phyloP scores from a whole-genome alignment of 176 grass and related monocot genomes.

The Avena sativa region DNA sequence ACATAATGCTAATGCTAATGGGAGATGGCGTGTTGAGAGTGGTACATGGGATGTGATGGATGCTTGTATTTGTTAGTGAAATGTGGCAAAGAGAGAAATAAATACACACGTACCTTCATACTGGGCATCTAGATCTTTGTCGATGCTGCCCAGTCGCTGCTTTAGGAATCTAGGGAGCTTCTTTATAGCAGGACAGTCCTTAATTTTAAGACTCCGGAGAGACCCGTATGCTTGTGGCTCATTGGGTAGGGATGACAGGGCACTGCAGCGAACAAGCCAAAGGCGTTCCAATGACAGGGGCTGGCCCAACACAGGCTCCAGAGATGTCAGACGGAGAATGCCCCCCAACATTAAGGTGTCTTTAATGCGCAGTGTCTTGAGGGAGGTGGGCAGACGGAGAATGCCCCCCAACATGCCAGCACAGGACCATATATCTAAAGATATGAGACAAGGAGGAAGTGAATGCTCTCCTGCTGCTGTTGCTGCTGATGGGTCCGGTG shows the following conservation, averaged over 20 bases:
- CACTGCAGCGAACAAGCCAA: accelerated
- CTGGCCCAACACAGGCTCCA: not conserved
- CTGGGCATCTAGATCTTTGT: not conserved
- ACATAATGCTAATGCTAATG: not conserved
- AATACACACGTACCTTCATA: not conserved
- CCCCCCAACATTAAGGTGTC: not conserved
- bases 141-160: not conserved
- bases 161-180: not conserved
- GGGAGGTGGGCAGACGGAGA: not conserved
- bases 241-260: not conserved
- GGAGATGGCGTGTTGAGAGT: not conserved
- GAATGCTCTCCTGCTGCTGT: not conserved
- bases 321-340: too few relatives aligned
- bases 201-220: too few relatives aligned
- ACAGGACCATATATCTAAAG: not conserved
- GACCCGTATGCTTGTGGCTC: not conserved
- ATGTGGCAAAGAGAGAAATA: too few relatives aligned
- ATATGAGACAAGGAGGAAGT: not conserved
- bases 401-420: too few relatives aligned
- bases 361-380: accelerated
- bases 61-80: not conserved
- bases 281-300: not conserved
- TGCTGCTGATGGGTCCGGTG: not conserved
- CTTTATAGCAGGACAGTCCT: not conserved
- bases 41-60: not conserved